Conservation (phyloP, 2,329 filamentous ascomycete species). For the Magnaporthiopsis rhizophila region DNA sequence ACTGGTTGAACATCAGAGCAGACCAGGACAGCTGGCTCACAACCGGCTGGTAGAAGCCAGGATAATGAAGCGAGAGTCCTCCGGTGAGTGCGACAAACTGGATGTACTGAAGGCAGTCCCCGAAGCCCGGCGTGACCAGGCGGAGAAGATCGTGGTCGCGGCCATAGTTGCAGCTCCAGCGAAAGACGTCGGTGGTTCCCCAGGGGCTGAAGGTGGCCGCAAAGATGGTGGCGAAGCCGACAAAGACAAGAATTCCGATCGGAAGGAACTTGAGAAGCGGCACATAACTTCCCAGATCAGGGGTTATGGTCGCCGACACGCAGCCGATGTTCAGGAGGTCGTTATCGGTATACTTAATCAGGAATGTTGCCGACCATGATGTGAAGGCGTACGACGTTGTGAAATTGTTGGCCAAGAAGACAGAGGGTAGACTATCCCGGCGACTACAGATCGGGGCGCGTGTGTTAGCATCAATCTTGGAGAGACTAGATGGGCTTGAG, state of each 20-base stretch:
- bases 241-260: slow-evolving; percentile 66
- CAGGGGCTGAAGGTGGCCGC: slow-evolving; percentile 88
- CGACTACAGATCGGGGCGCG: slow-evolving; percentile 20
- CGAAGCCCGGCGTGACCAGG: slow-evolving; percentile 90
- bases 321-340: slow-evolving; percentile 63
- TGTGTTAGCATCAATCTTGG: slow-evolving; percentile 2
- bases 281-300: slow-evolving; percentile 66
- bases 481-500: neutral
- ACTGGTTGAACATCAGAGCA: slow-evolving; percentile 84
- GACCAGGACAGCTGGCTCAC: slow-evolving; percentile 87
- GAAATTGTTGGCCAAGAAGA: slow-evolving; percentile 68
- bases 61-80: slow-evolving; percentile 79
- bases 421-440: slow-evolving; percentile 53
- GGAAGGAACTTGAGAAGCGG: slow-evolving; percentile 69
- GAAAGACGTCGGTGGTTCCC: slow-evolving; percentile 84
- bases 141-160: slow-evolving; percentile 86
- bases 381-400: slow-evolving; percentile 78
- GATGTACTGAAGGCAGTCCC: slow-evolving; percentile 93
- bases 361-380: slow-evolving; percentile 66
- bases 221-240: slow-evolving; percentile 73
- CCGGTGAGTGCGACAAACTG: slow-evolving; percentile 87
- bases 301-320: slow-evolving; percentile 74
- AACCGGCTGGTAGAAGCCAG: slow-evolving; percentile 88
- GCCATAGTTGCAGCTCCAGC: slow-evolving; percentile 97
- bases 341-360: slow-evolving; percentile 66